A percentile compares a stretch with the other conserved stretches of the same genome.
Conservation (phyloP, 768 basidiomycete genomes). For the Sistotremastrum niveocremeum region DNA sequence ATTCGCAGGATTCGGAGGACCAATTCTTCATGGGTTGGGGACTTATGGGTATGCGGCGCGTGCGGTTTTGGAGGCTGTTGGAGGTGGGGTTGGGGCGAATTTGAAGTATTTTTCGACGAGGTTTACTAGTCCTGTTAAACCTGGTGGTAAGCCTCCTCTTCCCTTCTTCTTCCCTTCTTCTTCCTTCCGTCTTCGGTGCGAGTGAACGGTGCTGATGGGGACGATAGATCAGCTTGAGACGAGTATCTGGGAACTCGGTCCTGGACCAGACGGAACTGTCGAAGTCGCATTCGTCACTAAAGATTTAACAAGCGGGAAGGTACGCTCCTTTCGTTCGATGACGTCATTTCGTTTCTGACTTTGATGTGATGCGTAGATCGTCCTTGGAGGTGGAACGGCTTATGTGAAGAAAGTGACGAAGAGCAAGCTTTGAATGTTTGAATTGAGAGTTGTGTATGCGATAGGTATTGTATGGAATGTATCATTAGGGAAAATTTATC, state of each 20-base stretch:
- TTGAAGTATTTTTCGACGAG: constrained; percentile 57
- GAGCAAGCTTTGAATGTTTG: constrained; percentile 24
- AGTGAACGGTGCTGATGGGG: background rate
- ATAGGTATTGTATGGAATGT: no score
- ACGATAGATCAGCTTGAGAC: constrained; percentile 44
- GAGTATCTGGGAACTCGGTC: constrained; percentile 62
- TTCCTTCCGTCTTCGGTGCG: background rate
- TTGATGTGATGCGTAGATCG: constrained; percentile 8
- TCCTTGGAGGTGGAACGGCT: constrained; percentile 49
- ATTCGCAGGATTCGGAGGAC: constrained; percentile 65
- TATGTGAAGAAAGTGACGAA: constrained; percentile 40
- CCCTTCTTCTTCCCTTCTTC: background rate
- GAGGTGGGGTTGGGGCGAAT: constrained; percentile 42
- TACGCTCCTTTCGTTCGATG: constrained; percentile 10
- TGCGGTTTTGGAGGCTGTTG: constrained; percentile 52
- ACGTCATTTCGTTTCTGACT: background rate
- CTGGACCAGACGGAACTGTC: constrained; percentile 40
- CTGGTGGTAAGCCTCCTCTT: constrained; percentile 47
- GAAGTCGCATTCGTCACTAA: constrained; percentile 54
- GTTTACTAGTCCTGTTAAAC: constrained; percentile 76
- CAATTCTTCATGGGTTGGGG: constrained; percentile 76
- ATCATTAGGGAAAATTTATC: no score
- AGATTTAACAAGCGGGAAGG: constrained; percentile 47
- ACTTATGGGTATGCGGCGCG: constrained; percentile 75
- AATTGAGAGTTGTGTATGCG: no score